phyloP scores from a whole-genome alignment of 2,329 filamentous ascomycete genomes.

The Xylaria multiplex region DNA sequence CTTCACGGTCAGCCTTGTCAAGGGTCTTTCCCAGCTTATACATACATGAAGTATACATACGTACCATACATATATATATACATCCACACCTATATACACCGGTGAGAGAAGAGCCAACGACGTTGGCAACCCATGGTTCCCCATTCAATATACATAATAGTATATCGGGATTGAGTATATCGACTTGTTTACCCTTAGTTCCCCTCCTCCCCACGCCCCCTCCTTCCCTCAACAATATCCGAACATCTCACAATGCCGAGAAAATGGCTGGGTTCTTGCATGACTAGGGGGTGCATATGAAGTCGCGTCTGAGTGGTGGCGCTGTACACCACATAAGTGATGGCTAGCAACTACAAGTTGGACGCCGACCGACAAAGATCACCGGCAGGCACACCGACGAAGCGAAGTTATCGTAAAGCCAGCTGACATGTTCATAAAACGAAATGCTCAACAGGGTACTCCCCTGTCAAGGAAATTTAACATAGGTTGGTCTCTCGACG shows the following conservation, averaged over 20 bases:
- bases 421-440: constrained; percentile 13
- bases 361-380: constrained; percentile 5
- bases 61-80: constrained; percentile 14
- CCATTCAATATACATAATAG: background rate
- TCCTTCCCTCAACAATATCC: background rate
- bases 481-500: background rate
- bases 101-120: constrained; percentile 9
- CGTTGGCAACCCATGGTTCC: background rate
- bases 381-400: background rate
- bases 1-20: constrained; percentile 18
- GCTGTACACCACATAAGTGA: constrained; percentile 4
- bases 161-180: background rate
- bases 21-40: constrained; percentile 24
- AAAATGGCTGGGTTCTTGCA: constrained; percentile 23
- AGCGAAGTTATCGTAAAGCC: background rate
- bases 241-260: constrained; percentile 18
- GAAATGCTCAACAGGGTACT: constrained; percentile 4
- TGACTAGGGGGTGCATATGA: constrained; percentile 2
- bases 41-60: constrained; percentile 23
- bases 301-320: constrained; percentile 6
- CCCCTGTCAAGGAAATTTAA: constrained; percentile 8
- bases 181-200: background rate
- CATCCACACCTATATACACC: constrained; percentile 5
- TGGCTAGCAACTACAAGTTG: constrained; percentile 10
- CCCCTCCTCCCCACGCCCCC: background rate